Evolutionary conservation across 441 rosid species (phyloP).

Genomic region (Croton setiger): DNA sequence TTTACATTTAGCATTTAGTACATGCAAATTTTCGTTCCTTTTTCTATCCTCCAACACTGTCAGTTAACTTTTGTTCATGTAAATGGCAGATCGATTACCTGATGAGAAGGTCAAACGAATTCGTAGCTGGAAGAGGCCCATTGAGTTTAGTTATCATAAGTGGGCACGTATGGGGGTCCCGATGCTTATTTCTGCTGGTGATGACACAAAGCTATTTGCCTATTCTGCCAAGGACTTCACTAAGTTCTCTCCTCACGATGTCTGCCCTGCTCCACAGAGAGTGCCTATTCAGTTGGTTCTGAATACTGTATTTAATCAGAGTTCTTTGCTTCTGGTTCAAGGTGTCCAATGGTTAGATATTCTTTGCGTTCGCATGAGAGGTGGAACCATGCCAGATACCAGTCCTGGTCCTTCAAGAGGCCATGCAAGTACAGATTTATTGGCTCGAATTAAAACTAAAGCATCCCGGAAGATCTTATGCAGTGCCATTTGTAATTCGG

Average conservation of each 20-base stretch:
- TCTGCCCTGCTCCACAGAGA: constrained; percentile 98
- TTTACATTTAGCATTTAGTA: not conserved
- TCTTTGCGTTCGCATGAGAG: constrained; percentile 48
- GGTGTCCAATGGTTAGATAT: constrained; percentile 58
- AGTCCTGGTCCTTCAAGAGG: constrained; percentile 45
- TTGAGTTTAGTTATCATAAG: constrained; percentile 63
- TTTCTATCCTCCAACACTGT: constrained; percentile 2
- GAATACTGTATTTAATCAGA: constrained; percentile 48
- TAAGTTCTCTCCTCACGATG: constrained; percentile 89
- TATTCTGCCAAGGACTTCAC: constrained; percentile 82
- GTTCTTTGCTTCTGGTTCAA: constrained; percentile 80
- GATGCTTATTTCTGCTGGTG: constrained; percentile 95
- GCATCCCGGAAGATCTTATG: constrained; percentile 69
- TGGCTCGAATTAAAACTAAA: constrained; percentile 77
- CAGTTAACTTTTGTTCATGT: constrained; percentile 16
- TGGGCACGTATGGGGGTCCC: constrained; percentile 93
- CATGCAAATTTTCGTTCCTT: not conserved
- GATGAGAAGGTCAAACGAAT: constrained; percentile 48
- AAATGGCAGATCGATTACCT: constrained; percentile 51
- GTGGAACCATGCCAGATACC: constrained; percentile 23
- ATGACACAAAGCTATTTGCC: constrained; percentile 91
- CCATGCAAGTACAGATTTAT: constrained; percentile 52
- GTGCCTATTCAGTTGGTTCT: constrained; percentile 69
- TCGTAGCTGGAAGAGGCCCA: constrained; percentile 50
- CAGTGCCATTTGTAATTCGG: constrained; percentile 77